Evolutionary conservation across 495 filamentous ascomycete genomes (phyloP), one percentile per base, ranked within the genome.

Genomic region (Parathielavia appendiculata): DNA sequence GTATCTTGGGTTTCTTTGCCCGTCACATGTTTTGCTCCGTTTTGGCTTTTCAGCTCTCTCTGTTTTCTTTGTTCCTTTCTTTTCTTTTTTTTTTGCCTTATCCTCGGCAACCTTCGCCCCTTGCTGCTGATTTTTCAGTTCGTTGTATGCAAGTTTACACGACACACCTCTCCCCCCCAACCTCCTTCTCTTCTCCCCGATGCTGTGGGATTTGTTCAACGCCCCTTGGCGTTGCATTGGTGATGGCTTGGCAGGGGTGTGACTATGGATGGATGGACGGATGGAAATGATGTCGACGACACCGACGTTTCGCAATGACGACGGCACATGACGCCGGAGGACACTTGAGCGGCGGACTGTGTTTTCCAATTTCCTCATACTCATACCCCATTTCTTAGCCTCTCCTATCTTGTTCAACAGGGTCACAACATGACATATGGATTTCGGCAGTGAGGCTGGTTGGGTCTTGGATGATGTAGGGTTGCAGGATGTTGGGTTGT

Each of bases 211-310:
- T 44, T 44, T 45, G 36, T 19, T 40, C 4, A 1, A 30, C 22
- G 30, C 47, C 32, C 11, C 47, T 30, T 14, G 40, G 34, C 4
- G 19, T 54, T 26, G 12, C 40, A 47, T 54, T 41, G 44, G 35
- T 34, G n/a, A 38, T 54, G 22, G 45, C 46, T 22, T 22, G 45
- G 58, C 12, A 55, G 52, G 54, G 20, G 59, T 10, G 13, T 1
- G 19, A 35, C 2, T 19, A 8, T 45, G 17, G 44, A 32, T 57
- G 54, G 56, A 59, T 40, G 54, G 45, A 45, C n/a, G 57, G 39
- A 55, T 60, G 52, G 49, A 30, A 30, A 60, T 54, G 52, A 63
- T 60, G 58, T 57, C 40, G 6, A 66, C 58, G 64, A 63, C 51
- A 55, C 47, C 40, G 30, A 43, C 46, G 22, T 40, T 5, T 34